phyloP scores from a whole-genome alignment of 2,329 filamentous ascomycete genomes.

The Fusarium temperatum region DNA sequence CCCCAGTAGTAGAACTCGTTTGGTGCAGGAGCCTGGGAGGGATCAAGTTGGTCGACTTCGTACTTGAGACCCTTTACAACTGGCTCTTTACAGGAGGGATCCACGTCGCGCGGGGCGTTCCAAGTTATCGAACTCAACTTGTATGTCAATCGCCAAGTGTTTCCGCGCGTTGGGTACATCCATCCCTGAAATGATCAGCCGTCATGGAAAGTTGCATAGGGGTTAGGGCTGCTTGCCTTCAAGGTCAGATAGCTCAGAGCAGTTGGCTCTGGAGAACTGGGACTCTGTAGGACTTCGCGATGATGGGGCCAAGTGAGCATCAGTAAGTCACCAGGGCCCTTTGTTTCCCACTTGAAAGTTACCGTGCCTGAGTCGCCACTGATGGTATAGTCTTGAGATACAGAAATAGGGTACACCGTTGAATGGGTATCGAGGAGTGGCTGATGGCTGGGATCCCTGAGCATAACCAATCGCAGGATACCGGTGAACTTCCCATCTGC shows the following conservation, averaged over 20 bases:
- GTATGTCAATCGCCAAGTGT: background rate
- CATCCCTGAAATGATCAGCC: background rate
- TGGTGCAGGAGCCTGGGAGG: background rate
- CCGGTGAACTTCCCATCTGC: background rate
- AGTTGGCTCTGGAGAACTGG: background rate
- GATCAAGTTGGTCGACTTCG: background rate
- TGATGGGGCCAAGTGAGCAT: background rate
- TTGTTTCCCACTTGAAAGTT: background rate
- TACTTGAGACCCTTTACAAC: background rate
- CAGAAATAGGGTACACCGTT: background rate
- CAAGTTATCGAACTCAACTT: background rate
- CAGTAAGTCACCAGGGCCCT: background rate
- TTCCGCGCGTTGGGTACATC: background rate
- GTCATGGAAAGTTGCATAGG: rapidly evolving
- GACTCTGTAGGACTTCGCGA: background rate
- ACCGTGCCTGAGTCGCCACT: background rate
- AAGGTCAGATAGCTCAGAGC: background rate
- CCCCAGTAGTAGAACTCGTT: background rate
- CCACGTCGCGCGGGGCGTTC: background rate
- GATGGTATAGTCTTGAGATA: background rate
- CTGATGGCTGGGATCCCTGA: background rate
- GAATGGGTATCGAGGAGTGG: background rate
- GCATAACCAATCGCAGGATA: background rate
- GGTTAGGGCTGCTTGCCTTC: rapidly evolving
- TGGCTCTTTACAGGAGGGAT: background rate